A percentile compares a stretch with the other conserved stretches of the same genome.
Conservation (phyloP, 2,329 filamentous ascomycete species). For the Aureobasidium sp. region DNA sequence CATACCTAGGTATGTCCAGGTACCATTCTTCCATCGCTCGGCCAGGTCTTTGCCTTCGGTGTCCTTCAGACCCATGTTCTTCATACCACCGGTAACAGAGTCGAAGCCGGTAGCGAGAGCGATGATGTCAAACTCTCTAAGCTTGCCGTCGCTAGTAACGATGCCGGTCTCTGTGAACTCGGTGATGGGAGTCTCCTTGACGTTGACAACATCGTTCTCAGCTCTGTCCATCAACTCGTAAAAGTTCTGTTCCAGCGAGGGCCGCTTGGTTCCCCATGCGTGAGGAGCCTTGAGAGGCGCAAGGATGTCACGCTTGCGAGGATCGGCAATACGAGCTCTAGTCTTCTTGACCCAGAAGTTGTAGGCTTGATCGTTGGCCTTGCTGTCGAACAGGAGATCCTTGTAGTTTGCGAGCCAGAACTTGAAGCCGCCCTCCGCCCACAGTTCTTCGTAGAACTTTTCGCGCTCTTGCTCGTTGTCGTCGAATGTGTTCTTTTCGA, state of each 20-base stretch:
- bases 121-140: slow-evolving; percentile 38
- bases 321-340: slow-evolving; percentile 34
- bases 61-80: slow-evolving; percentile 28
- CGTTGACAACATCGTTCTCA: slow-evolving; percentile 35
- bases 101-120: slow-evolving; percentile 41
- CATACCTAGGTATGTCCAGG: slow-evolving; percentile 37
- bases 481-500: slow-evolving; percentile 45
- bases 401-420: slow-evolving; percentile 37
- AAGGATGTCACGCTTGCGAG: slow-evolving; percentile 37
- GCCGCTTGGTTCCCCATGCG: slow-evolving; percentile 39
- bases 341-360: slow-evolving; percentile 40
- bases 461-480: slow-evolving; percentile 35
- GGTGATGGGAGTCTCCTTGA: slow-evolving; percentile 34
- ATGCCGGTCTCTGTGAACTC: slow-evolving; percentile 37
- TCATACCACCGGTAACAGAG: slow-evolving; percentile 38
- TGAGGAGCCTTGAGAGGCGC: slow-evolving; percentile 37
- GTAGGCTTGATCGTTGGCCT: slow-evolving; percentile 37
- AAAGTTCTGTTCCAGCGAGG: slow-evolving; percentile 38
- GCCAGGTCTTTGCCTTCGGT: slow-evolving; percentile 29
- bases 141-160: slow-evolving; percentile 32
- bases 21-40: slow-evolving; percentile 37
- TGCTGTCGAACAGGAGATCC: slow-evolving; percentile 32
- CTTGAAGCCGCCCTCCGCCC: slow-evolving; percentile 30
- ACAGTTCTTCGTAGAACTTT: slow-evolving; percentile 35
- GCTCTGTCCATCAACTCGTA: slow-evolving; percentile 38